Conservation (phyloP, 2,329 filamentous ascomycete species). For the Achaetomium macrosporum region DNA sequence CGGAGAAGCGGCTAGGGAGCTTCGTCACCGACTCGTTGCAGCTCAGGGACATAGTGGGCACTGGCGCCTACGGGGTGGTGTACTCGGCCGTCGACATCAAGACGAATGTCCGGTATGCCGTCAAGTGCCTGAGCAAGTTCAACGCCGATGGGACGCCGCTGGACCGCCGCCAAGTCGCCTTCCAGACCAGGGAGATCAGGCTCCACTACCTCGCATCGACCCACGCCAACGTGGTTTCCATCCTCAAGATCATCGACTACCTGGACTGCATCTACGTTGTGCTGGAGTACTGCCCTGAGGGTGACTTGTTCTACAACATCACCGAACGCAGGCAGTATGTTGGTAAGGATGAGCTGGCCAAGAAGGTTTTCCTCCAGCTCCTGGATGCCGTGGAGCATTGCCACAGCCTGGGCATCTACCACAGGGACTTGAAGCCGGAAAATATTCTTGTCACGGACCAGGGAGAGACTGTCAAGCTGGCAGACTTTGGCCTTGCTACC, state of each 20-base stretch:
- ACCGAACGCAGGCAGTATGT: conserved; percentile 91
- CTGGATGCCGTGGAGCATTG: conserved; percentile 95
- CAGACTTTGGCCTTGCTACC: conserved; percentile 94
- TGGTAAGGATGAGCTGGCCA: conserved; percentile 83
- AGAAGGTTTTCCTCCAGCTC: conserved; percentile 86
- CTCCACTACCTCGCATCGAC: conserved; percentile 84
- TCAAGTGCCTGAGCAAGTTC: conserved; percentile 93
- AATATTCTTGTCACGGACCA: conserved; percentile 90
- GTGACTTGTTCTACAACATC: conserved; percentile 95
- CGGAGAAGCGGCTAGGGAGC: conserved; percentile 81
- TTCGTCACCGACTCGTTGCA: conserved; percentile 77
- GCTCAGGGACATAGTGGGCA: conserved; percentile 78
- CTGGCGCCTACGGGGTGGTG: conserved; percentile 94
- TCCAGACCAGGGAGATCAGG: conserved; percentile 88
- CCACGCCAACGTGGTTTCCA: conserved; percentile 88
- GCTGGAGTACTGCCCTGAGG: conserved; percentile 93
- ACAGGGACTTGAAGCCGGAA: conserved; percentile 95
- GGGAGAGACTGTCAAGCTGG: conserved; percentile 87
- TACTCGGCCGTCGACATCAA: conserved; percentile 83
- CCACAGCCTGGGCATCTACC: conserved; percentile 89
- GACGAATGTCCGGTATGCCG: conserved; percentile 77
- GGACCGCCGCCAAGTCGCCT: conserved; percentile 78
- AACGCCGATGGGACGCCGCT: conserved; percentile 64
- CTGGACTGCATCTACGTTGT: conserved; percentile 92
- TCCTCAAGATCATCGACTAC: conserved; percentile 89